These are phyloP conservation scores for Fusarium neocosmosporiellum DNA, from an alignment of 2,329 filamentous ascomycete species.

Conservation along the genomic window DNA sequence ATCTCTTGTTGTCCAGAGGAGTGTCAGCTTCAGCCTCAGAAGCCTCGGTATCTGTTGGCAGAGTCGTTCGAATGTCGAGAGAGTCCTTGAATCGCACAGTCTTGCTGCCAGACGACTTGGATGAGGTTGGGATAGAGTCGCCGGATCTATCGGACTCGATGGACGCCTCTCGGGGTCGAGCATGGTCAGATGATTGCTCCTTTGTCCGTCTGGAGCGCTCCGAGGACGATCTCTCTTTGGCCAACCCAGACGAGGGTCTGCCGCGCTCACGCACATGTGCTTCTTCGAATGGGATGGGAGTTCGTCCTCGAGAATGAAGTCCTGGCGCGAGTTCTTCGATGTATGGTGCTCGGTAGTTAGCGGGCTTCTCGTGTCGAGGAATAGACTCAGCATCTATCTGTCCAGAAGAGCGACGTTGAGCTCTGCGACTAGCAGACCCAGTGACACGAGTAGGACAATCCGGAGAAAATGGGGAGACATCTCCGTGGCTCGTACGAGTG, in stretches of 20 bases:
- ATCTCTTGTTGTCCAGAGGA: neutral
- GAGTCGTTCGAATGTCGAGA: slow-evolving; percentile 31
- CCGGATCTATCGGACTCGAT: slow-evolving; percentile 34
- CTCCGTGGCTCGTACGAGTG: neutral
- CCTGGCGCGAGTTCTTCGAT: slow-evolving; percentile 41
- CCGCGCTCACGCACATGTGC: neutral
- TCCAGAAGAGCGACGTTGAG: slow-evolving; percentile 37
- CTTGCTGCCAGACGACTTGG: slow-evolving; percentile 40
- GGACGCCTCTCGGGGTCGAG: slow-evolving; percentile 17
- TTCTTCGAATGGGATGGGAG: neutral
- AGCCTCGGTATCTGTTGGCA: slow-evolving; percentile 19
- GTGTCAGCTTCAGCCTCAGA: slow-evolving; percentile 26
- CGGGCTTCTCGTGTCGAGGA: neutral
- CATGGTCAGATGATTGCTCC: neutral
- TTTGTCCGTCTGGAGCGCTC: slow-evolving; percentile 1
- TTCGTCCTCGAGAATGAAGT: slow-evolving; percentile 3
- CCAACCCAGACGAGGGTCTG: slow-evolving; percentile 3
- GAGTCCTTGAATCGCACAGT: slow-evolving; percentile 42
- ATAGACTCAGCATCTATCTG: slow-evolving; percentile 32
- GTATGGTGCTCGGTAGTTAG: slow-evolving; percentile 42
- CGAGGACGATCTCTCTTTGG: slow-evolving; percentile 13
- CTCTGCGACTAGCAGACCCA: slow-evolving; percentile 45
- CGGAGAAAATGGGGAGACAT: slow-evolving; percentile 17
- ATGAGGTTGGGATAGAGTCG: slow-evolving; percentile 31
- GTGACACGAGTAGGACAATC: slow-evolving; percentile 36